Percentiles rank a stretch among this genome's conserved stretches.
phyloP scores from a whole-genome alignment of 1,139 yeast species.

The Pichia sorboxylosa region DNA sequence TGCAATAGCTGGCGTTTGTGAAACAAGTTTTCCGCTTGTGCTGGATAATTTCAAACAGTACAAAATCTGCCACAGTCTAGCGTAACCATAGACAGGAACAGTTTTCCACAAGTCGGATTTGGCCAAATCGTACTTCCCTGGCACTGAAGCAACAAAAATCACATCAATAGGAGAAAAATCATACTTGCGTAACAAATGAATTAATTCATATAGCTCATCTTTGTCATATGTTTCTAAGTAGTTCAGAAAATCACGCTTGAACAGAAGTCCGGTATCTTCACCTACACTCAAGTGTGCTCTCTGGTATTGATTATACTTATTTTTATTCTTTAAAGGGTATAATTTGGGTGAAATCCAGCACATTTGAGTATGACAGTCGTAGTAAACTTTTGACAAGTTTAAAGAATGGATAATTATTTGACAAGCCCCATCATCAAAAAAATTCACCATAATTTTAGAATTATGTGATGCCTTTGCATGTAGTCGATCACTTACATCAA shows the following conservation, averaged over 20 bases:
- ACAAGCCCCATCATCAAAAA: slow-evolving; percentile 31
- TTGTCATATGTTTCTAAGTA: slow-evolving; percentile 36
- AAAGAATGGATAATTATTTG: slow-evolving; percentile 50
- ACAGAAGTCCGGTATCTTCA: slow-evolving; percentile 18
- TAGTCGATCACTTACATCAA: slow-evolving; percentile 17
- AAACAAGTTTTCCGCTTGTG: slow-evolving; percentile 28
- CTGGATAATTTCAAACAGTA: slow-evolving; percentile 24
- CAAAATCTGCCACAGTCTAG: slow-evolving; percentile 35
- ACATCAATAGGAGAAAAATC: slow-evolving; percentile 39
- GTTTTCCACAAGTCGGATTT: slow-evolving; percentile 4
- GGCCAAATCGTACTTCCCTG: slow-evolving; percentile 26
- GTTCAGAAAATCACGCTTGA: slow-evolving; percentile 31
- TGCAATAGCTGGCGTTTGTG: slow-evolving; percentile 54
- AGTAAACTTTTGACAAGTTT: slow-evolving; percentile 45
- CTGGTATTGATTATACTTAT: slow-evolving; percentile 6
- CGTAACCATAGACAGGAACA: slow-evolving; percentile 35
- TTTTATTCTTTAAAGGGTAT: slow-evolving; percentile 1
- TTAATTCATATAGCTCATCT: slow-evolving; percentile 22
- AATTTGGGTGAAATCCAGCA: slow-evolving; percentile 50
- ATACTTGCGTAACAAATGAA: slow-evolving; percentile 23
- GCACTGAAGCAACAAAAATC: slow-evolving; percentile 47
- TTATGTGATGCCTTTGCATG: slow-evolving; percentile 42
- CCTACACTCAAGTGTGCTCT: slow-evolving; percentile 4
- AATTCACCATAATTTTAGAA: slow-evolving; percentile 54
- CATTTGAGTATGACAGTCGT: slow-evolving; percentile 50